phyloP scores from a whole-genome alignment of 2,329 filamentous ascomycete genomes.

The Neofusicoccum sp. region DNA sequence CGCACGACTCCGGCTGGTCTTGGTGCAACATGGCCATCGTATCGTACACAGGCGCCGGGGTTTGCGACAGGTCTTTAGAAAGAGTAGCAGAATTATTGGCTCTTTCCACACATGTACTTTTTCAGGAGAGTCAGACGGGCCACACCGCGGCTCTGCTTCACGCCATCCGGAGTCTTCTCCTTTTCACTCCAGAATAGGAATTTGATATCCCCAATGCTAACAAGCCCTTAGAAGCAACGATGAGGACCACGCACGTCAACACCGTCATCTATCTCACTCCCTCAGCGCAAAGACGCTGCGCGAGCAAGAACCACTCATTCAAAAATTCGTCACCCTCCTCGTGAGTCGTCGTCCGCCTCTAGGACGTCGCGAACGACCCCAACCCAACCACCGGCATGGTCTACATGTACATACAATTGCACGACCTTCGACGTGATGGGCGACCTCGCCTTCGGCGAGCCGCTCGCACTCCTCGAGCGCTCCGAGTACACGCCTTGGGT shows the following conservation, averaged over 20 bases:
- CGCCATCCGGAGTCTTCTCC: too few relatives aligned
- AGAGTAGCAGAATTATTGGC: too few relatives aligned
- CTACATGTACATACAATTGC: constrained; percentile 18
- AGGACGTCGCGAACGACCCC: neutral
- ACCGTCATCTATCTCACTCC: constrained; percentile 25
- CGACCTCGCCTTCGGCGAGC: constrained; percentile 33
- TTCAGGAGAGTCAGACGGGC: too few relatives aligned
- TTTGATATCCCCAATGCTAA: too few relatives aligned
- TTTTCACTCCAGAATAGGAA: too few relatives aligned
- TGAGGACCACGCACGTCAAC: constrained; percentile 21
- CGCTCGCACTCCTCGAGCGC: constrained; percentile 31
- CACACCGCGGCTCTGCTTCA: too few relatives aligned
- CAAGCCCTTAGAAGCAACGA: constrained; percentile 10
- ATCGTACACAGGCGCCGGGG: too few relatives aligned
- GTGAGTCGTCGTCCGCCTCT: constrained; percentile 21
- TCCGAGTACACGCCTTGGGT: constrained; percentile 35
- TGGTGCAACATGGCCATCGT: too few relatives aligned
- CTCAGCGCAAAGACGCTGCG: constrained; percentile 33
- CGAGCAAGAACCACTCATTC: constrained; percentile 32
- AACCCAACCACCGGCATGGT: neutral
- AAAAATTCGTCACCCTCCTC: constrained; percentile 33
- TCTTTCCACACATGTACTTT: too few relatives aligned
- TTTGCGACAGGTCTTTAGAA: too few relatives aligned
- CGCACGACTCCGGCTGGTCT: too few relatives aligned
- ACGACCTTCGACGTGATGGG: constrained; percentile 37